Evolutionary conservation across 2,329 filamentous ascomycete genomes (phyloP), one percentile per base, ranked within the genome.

Genomic region (Colletotrichum plurivorum): DNA sequence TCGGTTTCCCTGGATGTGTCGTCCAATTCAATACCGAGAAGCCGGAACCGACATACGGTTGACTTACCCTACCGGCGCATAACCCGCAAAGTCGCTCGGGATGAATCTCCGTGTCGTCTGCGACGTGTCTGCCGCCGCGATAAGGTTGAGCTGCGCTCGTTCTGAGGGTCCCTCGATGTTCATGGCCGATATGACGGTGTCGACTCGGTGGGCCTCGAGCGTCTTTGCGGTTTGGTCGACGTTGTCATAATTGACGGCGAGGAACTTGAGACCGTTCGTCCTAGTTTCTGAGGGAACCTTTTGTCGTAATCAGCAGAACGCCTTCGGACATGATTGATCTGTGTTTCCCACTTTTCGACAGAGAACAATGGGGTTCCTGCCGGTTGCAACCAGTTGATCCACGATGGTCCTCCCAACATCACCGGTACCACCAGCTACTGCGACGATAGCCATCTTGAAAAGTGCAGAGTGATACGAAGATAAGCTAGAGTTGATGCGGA

Each of bases 351-450:
- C 59, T n/a, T 45, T 55, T 25, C 49, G 31, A 5, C 49, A 25
- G 5, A 86, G 70, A 2, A 84, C 75, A 53, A 83, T 73, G 12
- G 84, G 75, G n/a, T 82, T 61, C 22, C 63, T 82, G 77, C 45
- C 79, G 77, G 48, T 57, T 76, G 18, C 67, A 74, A 22, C 71
- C 18, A 87, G 67, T n/a, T 76, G 80, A 18, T 87, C 84, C 16
- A 86, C 80, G 43, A 87, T 77, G 0, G 83, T 80, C 27, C 77
- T 79, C 9, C 84, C 84, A 1, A 86, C 74, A 16, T 75, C 76
- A 25, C 84, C 83, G 1, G 80, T 82, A 8, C 84, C 84, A 56
- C 84, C 84, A 10, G 82, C 81, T 20, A 86, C 79, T 53, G 82
- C 84, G 43, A 87, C 76, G 18, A 80, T 73, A 7, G 4, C n/a